Base-by-base conservation (phyloP, 345 rosid genomes). In the Populus ilicifolia region DNA sequence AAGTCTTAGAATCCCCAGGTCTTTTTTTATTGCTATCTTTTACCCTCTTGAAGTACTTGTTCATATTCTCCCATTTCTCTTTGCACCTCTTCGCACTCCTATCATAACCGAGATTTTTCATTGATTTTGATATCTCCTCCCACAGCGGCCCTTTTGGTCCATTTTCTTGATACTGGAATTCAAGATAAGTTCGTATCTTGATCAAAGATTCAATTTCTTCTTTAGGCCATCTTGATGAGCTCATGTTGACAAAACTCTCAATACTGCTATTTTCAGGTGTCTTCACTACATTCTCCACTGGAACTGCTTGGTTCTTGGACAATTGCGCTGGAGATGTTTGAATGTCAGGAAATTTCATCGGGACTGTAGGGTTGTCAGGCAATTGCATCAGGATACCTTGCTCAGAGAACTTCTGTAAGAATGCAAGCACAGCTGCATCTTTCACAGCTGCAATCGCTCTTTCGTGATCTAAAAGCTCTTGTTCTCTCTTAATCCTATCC, bases 11-110 rank as follows among this genome's bases (percentile, higher is more conserved):
- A 16, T 82, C 84, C 43, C 11, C 82, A 1, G 84, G 48, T 73
- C 84, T 78, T 79, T 29, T 78, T 78, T 82, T 82, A n/a, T 67
- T 82, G 82, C 76, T 82, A 17, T 82, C 84, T 70, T 71, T 82
- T 38, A 82, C 84, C 67, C 84, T 78, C 81, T 75, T 82, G 84
- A 82, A 82, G 79, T 82, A 82, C 61, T 82, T 82, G 79, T 82
- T 82, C 84, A 82, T 82, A 68, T 82, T 82, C 67, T 82, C 84
- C 84, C 84, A 82, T 67, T 82, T 82, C 79, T 82, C 84, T 67
- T 82, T 82, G 79, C 84, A 82, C 70, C 84, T 70, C 81, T 75
- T 82, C 0, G 84, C 76, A 59, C 43, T 78, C 52, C 84, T 78
- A 36, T 82, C 75, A 54, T 74, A 82, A 18, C 84, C 84, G 12